Evolutionary conservation across 2,329 filamentous ascomycete species (phyloP), one percentile per base, ranked within the genome.

Genomic region (Hypocreales sp.): DNA sequence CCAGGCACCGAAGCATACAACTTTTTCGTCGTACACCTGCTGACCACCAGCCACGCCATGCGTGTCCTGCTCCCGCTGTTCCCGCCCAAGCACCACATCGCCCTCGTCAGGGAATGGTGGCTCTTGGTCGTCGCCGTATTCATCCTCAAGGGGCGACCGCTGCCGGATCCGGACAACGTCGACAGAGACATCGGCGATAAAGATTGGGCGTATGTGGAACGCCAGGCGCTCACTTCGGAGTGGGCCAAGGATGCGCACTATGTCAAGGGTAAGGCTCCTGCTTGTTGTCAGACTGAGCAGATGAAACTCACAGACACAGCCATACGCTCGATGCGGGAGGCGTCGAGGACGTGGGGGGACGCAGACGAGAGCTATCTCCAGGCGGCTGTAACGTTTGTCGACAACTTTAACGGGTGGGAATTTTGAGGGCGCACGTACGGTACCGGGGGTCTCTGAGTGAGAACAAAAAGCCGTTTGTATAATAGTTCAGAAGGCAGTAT

Each of bases 101-200:
- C 59, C 14, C 57, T 98, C 5, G 62, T 95, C 7, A 64, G 79
- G 21, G 75, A 92, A 48, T 95, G 90, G 84, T 93, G 83, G 80
- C 56, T 98, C 5, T 67, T 93, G 22, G 72, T 78, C 1, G 50
- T 94, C 22, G 68, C 73, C 0, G 67, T 86, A 8, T 95, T 90
- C 46, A 70, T 93, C 28, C 57, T 73, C 3, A 76, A 81, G 42
- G 56, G 78, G 15, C 66, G 87, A 13, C 90, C 86, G 1, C 56
- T 62, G 31, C 71, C 93, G 31, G 66, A 79, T 29, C 56, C 69
- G n/a, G 67, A 76, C 31, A 61, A 66, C 16, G 64, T 90, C 31
- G 59, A 62, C 5, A 34, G 37, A 8, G 70, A 82, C 24, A 41
- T 72, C n/a, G 62, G 67, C 21, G 67, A 61, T 2, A 72, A 73